Evolutionary conservation across 352 stramenopile genomes (phyloP).

Genomic region (Globisporangium takayamanum): DNA sequence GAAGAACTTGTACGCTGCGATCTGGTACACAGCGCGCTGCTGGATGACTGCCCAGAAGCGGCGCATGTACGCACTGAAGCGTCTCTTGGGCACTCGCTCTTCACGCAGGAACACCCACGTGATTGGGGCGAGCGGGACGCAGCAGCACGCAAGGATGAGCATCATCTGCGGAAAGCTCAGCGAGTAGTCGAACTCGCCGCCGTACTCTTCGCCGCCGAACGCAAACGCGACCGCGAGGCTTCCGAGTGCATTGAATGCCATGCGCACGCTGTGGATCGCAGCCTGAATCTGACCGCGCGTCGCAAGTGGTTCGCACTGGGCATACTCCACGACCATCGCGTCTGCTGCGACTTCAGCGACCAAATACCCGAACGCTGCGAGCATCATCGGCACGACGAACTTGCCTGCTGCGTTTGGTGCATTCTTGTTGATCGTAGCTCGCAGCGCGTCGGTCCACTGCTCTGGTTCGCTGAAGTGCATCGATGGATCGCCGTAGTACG

Average conservation of each 20-base stretch:
- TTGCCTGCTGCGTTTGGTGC: conserved; percentile 30
- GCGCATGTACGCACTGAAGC: conserved; percentile 21
- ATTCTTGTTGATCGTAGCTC: conserved; percentile 32
- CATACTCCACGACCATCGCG: conserved; percentile 54
- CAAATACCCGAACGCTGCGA: conserved; percentile 57
- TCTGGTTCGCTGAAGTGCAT: conserved; percentile 17
- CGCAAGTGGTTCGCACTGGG: conserved; percentile 40
- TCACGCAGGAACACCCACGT: conserved; percentile 18
- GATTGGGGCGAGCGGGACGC: conserved; percentile 22
- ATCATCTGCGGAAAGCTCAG: conserved; percentile 46
- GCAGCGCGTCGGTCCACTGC: conserved; percentile 5
- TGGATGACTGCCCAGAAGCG: conserved; percentile 45
- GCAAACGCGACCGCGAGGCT: conserved; percentile 33
- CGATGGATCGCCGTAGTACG: conserved; percentile 41
- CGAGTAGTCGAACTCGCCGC: conserved; percentile 45
- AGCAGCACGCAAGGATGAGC: conserved; percentile 32
- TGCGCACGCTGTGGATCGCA: conserved; percentile 47
- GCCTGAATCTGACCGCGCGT: conserved; percentile 45
- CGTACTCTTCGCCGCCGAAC: conserved; percentile 51
- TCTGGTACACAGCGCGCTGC: conserved; percentile 47
- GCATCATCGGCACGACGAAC: conserved; percentile 69
- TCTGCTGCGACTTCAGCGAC: conserved; percentile 51
- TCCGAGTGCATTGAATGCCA: conserved; percentile 27
- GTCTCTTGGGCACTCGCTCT: too few species aligned
- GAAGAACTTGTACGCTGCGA: conserved; percentile 59